phyloP scores from a whole-genome alignment of 1,284 basidiomycete genomes.

The Marasmius sp. region DNA sequence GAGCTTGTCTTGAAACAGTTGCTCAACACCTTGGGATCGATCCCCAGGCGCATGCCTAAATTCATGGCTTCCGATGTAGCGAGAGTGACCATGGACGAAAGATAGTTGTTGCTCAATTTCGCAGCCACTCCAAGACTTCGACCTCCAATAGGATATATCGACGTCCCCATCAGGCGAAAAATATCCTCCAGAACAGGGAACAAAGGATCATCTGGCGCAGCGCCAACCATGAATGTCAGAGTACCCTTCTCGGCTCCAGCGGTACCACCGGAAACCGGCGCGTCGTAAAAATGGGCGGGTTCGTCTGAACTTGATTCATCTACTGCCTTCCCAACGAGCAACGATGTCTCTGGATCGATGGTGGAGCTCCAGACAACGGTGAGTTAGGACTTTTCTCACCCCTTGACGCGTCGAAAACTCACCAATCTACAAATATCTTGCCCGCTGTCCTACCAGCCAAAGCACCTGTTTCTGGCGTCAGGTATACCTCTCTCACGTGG shows the following conservation, averaged over 20 bases:
- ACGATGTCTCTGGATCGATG: slow-evolving; percentile 36
- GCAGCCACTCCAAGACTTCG: slow-evolving; percentile 37
- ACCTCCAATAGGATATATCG: slow-evolving; percentile 34
- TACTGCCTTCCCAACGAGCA: slow-evolving; percentile 29
- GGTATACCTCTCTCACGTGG: slow-evolving; percentile 36
- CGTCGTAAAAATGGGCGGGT: slow-evolving; percentile 34
- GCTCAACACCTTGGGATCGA: slow-evolving; percentile 36
- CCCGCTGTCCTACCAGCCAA: slow-evolving; percentile 32
- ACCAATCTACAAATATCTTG: slow-evolving; percentile 42
- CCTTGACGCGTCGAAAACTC: background rate
- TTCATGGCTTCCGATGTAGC: slow-evolving; percentile 43
- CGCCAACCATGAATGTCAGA: slow-evolving; percentile 40
- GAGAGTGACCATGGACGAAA: slow-evolving; percentile 38
- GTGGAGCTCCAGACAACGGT: slow-evolving; percentile 33
- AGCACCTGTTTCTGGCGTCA: slow-evolving; percentile 29
- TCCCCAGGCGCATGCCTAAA: slow-evolving; percentile 38
- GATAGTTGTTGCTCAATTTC: slow-evolving; percentile 42
- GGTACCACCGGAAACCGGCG: slow-evolving; percentile 39
- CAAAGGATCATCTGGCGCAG: slow-evolving; percentile 25
- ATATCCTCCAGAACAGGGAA: slow-evolving; percentile 30
- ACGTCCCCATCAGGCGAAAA: slow-evolving; percentile 33
- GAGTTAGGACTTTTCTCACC: background rate
- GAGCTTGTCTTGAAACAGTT: slow-evolving; percentile 35
- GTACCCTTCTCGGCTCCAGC: slow-evolving; percentile 34
- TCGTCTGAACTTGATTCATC: slow-evolving; percentile 10